Evolutionary conservation across 2,329 filamentous ascomycete genomes (phyloP).

Genomic region (Aspergillus pseudotamarii): DNA sequence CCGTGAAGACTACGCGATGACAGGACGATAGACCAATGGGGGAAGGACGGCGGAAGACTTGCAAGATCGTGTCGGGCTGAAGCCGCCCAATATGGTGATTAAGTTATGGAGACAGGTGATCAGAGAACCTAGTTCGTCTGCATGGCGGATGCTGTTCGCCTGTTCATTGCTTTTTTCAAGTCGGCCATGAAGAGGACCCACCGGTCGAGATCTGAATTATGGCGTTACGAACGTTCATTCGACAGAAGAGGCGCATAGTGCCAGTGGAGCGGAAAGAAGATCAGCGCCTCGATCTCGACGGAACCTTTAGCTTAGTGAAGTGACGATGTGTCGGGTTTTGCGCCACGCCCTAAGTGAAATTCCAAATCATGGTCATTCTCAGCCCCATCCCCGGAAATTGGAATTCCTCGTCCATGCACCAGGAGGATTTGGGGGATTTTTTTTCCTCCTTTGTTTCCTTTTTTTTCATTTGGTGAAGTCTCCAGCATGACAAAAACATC

Average conservation of each 20-base stretch:
- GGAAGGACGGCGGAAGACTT: background rate
- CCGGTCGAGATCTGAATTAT: conserved; percentile 18
- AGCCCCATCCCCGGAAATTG: conserved; percentile 14
- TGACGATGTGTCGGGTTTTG: conserved; percentile 20
- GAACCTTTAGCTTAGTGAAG: conserved; percentile 10
- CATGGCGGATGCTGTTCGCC: conserved; percentile 23
- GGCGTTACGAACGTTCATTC: conserved; percentile 16
- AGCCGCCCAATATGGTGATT: conserved; percentile 19
- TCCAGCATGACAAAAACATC: conserved; percentile 22
- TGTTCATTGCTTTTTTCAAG: conserved; percentile 13
- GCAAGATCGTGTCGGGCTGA: conserved; percentile 15
- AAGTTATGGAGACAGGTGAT: conserved; percentile 22
- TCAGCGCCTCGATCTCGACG: conserved; percentile 24
- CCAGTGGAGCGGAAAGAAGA: conserved; percentile 18
- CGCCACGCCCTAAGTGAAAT: conserved; percentile 25
- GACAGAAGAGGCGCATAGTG: conserved; percentile 18
- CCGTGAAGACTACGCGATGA: conserved; percentile 10
- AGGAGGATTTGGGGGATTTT: background rate
- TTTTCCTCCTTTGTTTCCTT: background rate
- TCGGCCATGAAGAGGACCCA: conserved; percentile 19
- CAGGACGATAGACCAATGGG: conserved; percentile 8
- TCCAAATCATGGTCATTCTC: conserved; percentile 25
- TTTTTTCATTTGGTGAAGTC: conserved; percentile 5
- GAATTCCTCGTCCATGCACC: conserved; percentile 12
- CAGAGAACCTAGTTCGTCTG: conserved; percentile 19